Conservation (phyloP, 495 filamentous ascomycete species). For the Lepraria neglecta region DNA sequence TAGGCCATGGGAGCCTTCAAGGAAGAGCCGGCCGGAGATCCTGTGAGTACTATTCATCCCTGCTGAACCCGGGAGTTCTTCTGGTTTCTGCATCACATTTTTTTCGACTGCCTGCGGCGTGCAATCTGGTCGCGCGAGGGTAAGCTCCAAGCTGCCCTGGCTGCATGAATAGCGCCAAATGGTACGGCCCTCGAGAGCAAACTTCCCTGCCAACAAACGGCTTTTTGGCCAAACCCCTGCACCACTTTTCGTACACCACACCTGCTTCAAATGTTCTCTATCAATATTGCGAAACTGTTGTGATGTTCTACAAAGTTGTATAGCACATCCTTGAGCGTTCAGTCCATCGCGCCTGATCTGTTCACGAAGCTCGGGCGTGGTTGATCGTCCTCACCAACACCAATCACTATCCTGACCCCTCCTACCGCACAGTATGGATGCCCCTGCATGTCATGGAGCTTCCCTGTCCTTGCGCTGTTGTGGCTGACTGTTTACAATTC, state of each 20-base stretch:
- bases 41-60: constrained; percentile 23
- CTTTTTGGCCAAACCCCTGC: constrained; percentile 14
- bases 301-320: neutral
- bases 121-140: constrained; percentile 16
- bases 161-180: constrained; percentile 18
- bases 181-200: constrained; percentile 14
- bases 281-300: constrained; percentile 5
- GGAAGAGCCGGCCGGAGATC: constrained; percentile 25
- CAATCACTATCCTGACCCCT: constrained; percentile 10
- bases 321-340: neutral
- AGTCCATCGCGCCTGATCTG: neutral
- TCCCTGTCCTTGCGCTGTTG: constrained; percentile 3
- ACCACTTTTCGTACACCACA: constrained; percentile 6
- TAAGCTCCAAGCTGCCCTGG: constrained; percentile 4
- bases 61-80: neutral
- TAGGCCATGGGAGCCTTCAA: constrained; percentile 14
- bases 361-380: constrained; percentile 5
- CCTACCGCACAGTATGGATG: constrained; percentile 10
- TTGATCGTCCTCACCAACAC: constrained; percentile 2
- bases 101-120: constrained; percentile 2
- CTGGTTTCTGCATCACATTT: constrained; percentile 2
- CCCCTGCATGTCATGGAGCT: constrained; percentile 7
- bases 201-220: constrained; percentile 19
- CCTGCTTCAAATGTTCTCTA: neutral
- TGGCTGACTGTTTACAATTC: constrained; percentile 5